These are phyloP conservation scores for barrel medic (Medicago truncatula) DNA, from an alignment of 306 rosid genomes.

Conservation along the genomic window DNA sequence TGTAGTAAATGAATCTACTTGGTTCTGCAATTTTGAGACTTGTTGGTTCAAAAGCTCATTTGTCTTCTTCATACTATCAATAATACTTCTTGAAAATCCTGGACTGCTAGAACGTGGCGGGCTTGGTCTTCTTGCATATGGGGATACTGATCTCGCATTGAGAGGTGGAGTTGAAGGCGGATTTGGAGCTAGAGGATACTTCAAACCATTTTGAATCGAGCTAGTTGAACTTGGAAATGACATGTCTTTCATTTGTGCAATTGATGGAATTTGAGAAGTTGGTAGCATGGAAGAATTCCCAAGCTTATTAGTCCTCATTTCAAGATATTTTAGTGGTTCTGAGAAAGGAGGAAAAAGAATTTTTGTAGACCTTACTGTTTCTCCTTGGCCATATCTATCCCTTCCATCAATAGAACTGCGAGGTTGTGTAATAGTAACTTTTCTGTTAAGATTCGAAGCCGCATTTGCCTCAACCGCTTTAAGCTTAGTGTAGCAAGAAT, in stretches of 20 bases:
- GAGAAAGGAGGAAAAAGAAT: constrained; percentile 64
- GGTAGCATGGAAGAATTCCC: constrained; percentile 55
- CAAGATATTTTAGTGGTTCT: constrained; percentile 70
- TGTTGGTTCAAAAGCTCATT: constrained; percentile 74
- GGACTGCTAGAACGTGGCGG: constrained; percentile 67
- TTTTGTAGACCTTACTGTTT: constrained; percentile 64
- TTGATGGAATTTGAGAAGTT: constrained; percentile 72
- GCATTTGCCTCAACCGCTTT: constrained; percentile 64
- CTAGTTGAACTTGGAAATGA: constrained; percentile 67
- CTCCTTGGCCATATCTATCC: constrained; percentile 65
- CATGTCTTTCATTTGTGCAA: constrained; percentile 70
- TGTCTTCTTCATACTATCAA: constrained; percentile 76
- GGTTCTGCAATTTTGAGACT: constrained; percentile 64
- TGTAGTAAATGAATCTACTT: constrained; percentile 51
- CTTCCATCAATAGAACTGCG: constrained; percentile 64
- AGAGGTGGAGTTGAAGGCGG: constrained; percentile 53
- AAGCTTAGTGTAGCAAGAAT: constrained; percentile 84
- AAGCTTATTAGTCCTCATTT: constrained; percentile 56
- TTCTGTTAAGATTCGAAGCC: constrained; percentile 49
- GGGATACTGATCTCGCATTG: constrained; percentile 63
- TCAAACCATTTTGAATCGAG: constrained; percentile 65
- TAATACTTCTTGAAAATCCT: constrained; percentile 77
- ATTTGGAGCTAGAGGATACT: constrained; percentile 45
- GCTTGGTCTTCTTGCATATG: constrained; percentile 74
- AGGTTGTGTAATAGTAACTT: constrained; percentile 44